These are phyloP conservation scores for Aureobasidium uvarum DNA, from an alignment of 2,329 filamentous ascomycete species.

Conservation along the genomic window DNA sequence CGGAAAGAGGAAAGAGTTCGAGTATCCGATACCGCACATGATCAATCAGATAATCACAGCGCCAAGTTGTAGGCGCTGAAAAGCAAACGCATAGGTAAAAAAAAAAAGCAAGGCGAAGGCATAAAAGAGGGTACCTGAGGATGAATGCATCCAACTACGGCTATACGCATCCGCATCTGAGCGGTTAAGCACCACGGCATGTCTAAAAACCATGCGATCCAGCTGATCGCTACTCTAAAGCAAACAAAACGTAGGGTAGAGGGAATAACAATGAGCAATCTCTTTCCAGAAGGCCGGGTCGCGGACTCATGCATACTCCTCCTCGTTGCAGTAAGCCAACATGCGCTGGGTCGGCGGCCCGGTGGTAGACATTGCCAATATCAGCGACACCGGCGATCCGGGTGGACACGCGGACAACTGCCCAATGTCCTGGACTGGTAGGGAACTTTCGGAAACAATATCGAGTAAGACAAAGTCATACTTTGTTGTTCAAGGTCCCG, in stretches of 20 bases:
- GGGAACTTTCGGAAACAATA: background rate
- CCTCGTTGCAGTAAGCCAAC: slow-evolving; percentile 2
- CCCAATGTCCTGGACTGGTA: background rate
- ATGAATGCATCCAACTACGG: background rate
- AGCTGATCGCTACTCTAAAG: slow-evolving; percentile 1
- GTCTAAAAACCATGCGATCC: background rate
- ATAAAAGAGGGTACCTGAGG: background rate
- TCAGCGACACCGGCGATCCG: slow-evolving; percentile 5
- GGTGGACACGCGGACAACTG: background rate
- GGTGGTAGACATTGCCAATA: background rate
- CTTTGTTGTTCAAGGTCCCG: background rate
- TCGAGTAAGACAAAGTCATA: background rate
- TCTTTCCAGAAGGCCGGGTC: background rate
- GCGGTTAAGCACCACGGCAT: slow-evolving; percentile 7
- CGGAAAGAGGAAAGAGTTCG: background rate
- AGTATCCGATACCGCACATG: background rate
- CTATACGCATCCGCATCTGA: background rate
- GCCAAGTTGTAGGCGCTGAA: background rate
- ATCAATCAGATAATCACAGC: background rate
- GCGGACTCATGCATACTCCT: slow-evolving; percentile 5
- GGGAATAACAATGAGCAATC: background rate
- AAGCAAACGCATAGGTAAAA: background rate
- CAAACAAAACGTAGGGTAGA: background rate
- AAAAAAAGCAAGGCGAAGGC: background rate
- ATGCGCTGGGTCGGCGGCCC: slow-evolving; percentile 9